Conservation (phyloP, 192 early-diverging fungal genomes). For the Podila epigama region DNA sequence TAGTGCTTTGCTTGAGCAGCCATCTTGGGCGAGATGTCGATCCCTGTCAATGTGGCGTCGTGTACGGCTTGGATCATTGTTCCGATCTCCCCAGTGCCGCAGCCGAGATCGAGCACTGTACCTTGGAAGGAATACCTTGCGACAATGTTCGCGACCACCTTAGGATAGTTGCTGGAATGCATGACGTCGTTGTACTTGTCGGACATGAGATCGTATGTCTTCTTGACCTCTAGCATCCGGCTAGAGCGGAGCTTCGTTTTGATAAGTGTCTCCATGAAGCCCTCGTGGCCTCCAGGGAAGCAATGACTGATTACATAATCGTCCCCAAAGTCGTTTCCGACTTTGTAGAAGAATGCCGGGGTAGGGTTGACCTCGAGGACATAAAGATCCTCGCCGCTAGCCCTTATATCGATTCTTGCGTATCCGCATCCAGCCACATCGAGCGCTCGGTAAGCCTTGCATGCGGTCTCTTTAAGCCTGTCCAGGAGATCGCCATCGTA, state of each 20-base stretch:
- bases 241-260: conserved; percentile 3
- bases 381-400: background rate
- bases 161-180: background rate
- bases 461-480: conserved; percentile 14
- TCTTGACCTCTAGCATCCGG: conserved; percentile 1
- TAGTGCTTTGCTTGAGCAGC: conserved; percentile 13
- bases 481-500: conserved; percentile 3
- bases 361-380: conserved; percentile 11
- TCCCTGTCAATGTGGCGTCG: conserved; percentile 7
- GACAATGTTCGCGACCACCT: background rate
- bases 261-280: conserved; percentile 16
- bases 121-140: conserved; percentile 17
- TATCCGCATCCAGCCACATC: conserved; percentile 16
- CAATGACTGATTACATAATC: conserved; percentile 13
- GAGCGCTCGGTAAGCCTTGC: conserved; percentile 16
- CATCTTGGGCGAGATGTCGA: conserved; percentile 19
- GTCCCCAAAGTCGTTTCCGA: conserved; percentile 8
- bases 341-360: conserved; percentile 14
- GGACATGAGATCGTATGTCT: conserved; percentile 10
- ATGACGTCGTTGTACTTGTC: conserved; percentile 2
- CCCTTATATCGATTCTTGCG: conserved; percentile 14
- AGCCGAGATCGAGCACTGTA: conserved; percentile 13
- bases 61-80: background rate
- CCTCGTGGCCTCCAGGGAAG: conserved; percentile 19
- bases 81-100: conserved; percentile 9